Evolutionary conservation across 2,329 filamentous ascomycete genomes (phyloP).

Genomic region (Colletotrichum sidae): DNA sequence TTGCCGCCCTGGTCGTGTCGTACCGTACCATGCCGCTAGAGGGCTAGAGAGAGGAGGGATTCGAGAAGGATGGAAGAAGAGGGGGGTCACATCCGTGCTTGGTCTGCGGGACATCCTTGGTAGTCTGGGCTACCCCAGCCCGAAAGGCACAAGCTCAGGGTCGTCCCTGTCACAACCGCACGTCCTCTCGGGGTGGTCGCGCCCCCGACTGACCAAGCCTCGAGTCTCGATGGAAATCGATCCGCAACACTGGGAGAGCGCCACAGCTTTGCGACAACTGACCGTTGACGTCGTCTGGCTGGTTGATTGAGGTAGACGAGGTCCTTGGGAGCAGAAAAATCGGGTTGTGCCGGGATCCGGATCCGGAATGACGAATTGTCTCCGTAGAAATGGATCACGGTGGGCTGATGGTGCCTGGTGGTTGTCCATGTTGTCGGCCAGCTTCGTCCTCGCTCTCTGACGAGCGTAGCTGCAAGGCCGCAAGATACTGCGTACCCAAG

Average conservation of each 20-base stretch:
- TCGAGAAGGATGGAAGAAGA: constrained; percentile 37
- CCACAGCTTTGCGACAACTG: constrained; percentile 17
- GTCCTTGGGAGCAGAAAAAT: too few species aligned
- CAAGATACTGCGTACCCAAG: too few species aligned
- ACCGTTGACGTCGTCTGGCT: constrained; percentile 14
- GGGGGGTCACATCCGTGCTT: constrained; percentile 36
- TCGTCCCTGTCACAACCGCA: constrained; percentile 31
- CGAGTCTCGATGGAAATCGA: constrained; percentile 31
- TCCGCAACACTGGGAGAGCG: constrained; percentile 20
- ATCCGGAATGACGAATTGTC: not conserved
- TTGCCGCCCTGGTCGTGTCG: constrained; percentile 17
- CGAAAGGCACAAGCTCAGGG: constrained; percentile 23
- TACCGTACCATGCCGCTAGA: constrained; percentile 20
- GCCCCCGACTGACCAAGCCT: constrained; percentile 12
- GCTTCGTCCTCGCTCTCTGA: not conserved
- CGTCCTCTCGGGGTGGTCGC: constrained; percentile 24
- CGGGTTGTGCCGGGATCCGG: constrained; percentile 13
- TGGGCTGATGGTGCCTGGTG: not conserved
- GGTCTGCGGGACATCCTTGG: constrained; percentile 34
- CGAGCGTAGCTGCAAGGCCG: not conserved
- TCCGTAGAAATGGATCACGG: too few species aligned
- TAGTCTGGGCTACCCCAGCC: constrained; percentile 27
- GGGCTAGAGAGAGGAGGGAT: constrained; percentile 12
- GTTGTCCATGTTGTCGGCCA: not conserved
- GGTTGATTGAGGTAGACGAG: not conserved